Evolutionary conservation across 2,329 filamentous ascomycete genomes (phyloP).

Genomic region (Fusarium concolor): DNA sequence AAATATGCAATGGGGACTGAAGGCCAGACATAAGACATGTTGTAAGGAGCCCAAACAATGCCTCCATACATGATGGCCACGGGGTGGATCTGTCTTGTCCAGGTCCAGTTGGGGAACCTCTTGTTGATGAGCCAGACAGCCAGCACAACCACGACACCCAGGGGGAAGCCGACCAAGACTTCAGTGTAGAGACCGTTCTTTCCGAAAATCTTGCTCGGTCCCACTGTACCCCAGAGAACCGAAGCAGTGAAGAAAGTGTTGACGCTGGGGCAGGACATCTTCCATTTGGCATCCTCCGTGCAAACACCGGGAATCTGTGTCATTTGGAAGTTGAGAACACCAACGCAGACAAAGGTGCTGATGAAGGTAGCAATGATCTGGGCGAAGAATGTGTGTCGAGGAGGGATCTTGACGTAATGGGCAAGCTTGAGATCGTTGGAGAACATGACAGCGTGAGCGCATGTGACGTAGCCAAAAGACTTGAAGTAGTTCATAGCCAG

Average conservation of each 20-base stretch:
- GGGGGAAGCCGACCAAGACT: slow-evolving; percentile 62
- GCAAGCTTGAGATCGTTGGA: slow-evolving; percentile 62
- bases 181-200: slow-evolving; percentile 60
- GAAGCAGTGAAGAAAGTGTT: slow-evolving; percentile 69
- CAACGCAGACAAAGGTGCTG: slow-evolving; percentile 63
- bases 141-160: slow-evolving; percentile 60
- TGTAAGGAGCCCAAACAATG: slow-evolving; percentile 61
- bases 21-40: slow-evolving; percentile 64
- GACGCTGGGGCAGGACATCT: slow-evolving; percentile 63
- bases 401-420: slow-evolving; percentile 71
- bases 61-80: slow-evolving; percentile 61
- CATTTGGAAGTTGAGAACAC: slow-evolving; percentile 63
- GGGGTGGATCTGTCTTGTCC: slow-evolving; percentile 60
- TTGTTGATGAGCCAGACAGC: slow-evolving; percentile 55
- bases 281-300: slow-evolving; percentile 59
- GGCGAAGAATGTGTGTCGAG: slow-evolving; percentile 67
- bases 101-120: slow-evolving; percentile 55
- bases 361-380: slow-evolving; percentile 69
- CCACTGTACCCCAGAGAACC: slow-evolving; percentile 66
- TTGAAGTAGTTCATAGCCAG: slow-evolving; percentile 68
- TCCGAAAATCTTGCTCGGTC: slow-evolving; percentile 63
- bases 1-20: slow-evolving; percentile 64
- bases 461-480: slow-evolving; percentile 62
- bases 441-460: slow-evolving; percentile 64
- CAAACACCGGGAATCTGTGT: slow-evolving; percentile 62